phyloP scores from a whole-genome alignment of 2,329 filamentous ascomycete genomes.

The Colletotrichum tabaci region DNA sequence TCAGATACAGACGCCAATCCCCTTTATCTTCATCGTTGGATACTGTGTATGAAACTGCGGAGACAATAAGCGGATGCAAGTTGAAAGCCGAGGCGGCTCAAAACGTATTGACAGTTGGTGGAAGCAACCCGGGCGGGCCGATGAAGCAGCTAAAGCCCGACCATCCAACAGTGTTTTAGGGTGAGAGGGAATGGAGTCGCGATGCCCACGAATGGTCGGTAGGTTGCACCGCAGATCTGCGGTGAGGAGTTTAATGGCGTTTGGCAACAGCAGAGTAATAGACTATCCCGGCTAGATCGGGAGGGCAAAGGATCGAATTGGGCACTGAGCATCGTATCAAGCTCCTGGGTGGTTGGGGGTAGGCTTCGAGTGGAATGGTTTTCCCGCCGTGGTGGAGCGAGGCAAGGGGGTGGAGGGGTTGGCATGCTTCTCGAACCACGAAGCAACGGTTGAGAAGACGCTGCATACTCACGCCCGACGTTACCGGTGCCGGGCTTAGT shows the following conservation, averaged over 20 bases:
- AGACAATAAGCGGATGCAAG: not conserved
- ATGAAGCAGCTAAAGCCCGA: not conserved
- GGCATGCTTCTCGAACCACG: conserved; percentile 10
- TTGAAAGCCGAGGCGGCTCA: not conserved
- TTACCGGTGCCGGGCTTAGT: conserved; percentile 10
- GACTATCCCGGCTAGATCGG: conserved; percentile 18
- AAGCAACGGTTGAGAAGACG: conserved; percentile 17
- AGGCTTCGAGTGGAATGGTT: conserved; percentile 25
- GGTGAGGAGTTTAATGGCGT: conserved; percentile 22
- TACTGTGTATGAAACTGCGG: not conserved
- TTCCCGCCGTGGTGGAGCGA: conserved; percentile 31
- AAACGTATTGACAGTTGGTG: not conserved
- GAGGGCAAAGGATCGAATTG: conserved; percentile 24
- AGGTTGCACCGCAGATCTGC: conserved; percentile 36
- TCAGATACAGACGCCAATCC: not conserved
- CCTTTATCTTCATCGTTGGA: not conserved
- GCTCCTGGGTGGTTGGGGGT: conserved; percentile 34
- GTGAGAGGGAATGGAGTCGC: conserved; percentile 16
- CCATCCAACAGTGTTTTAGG: too few species aligned
- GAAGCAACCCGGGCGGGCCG: not conserved
- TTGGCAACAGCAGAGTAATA: conserved; percentile 5
- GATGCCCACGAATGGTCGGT: conserved; percentile 27
- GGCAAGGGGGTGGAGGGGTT: conserved; percentile 8
- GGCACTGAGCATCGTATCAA: conserved; percentile 23
- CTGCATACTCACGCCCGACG: conserved; percentile 10